Evolutionary conservation across 2,329 filamentous ascomycete genomes (phyloP).

Genomic region (Cyphellophora attinorum): DNA sequence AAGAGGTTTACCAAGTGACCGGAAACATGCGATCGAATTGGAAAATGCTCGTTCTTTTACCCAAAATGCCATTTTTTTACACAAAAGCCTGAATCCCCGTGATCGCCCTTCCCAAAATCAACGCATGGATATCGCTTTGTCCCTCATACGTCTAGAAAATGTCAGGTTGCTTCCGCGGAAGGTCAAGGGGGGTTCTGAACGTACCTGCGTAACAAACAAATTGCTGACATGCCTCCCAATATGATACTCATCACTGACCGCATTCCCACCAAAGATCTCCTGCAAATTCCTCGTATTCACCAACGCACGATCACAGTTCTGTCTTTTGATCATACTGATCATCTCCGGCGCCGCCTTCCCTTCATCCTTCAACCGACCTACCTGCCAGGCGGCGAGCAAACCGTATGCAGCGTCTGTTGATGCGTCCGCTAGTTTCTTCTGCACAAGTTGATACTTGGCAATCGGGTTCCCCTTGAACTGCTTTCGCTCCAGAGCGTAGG

Average conservation of each 20-base stretch:
- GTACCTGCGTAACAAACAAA: slow-evolving; percentile 92
- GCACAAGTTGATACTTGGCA: slow-evolving; percentile 90
- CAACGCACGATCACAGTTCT: slow-evolving; percentile 90
- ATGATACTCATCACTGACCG: slow-evolving; percentile 93
- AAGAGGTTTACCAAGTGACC: too few species aligned
- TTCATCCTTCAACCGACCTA: slow-evolving; percentile 84
- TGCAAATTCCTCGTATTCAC: slow-evolving; percentile 71
- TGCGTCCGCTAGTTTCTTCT: slow-evolving; percentile 95
- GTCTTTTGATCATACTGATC: slow-evolving; percentile 93
- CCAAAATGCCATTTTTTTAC: slow-evolving; percentile 25
- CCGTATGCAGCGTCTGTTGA: slow-evolving; percentile 85
- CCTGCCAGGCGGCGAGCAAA: slow-evolving; percentile 80
- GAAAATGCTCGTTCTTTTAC: too few species aligned
- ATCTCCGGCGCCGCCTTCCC: slow-evolving; percentile 85
- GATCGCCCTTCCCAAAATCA: slow-evolving; percentile 60
- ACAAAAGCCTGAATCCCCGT: slow-evolving; percentile 73
- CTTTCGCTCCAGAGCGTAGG: slow-evolving; percentile 83
- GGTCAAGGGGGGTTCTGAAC: too few species aligned
- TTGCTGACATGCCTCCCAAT: slow-evolving; percentile 95
- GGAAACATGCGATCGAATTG: too few species aligned
- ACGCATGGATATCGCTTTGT: slow-evolving; percentile 89
- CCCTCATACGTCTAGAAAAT: slow-evolving; percentile 98
- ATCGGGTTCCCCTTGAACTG: slow-evolving; percentile 96
- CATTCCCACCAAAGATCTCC: slow-evolving; percentile 95
- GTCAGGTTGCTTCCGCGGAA: too few species aligned